Evolutionary conservation across 2,329 filamentous ascomycete species (phyloP).

Genomic region (Trichoderma atroviride): DNA sequence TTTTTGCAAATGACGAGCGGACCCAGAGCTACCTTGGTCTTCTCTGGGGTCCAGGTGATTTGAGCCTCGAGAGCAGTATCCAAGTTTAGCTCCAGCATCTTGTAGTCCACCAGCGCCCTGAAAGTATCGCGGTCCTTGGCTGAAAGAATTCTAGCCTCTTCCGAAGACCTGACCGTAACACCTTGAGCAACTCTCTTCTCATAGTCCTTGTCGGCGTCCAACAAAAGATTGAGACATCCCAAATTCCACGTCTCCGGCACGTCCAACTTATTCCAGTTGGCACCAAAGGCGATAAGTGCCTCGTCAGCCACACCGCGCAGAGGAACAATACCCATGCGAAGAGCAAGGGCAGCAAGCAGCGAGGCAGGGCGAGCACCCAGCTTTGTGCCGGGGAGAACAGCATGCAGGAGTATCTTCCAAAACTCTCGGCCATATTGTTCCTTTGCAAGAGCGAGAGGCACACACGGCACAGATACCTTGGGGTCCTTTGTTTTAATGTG

Average conservation of each 20-base stretch:
- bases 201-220: constrained; percentile 49
- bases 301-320: constrained; percentile 45
- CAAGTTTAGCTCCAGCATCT: constrained; percentile 50
- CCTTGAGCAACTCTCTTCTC: constrained; percentile 35
- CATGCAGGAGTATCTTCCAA: constrained; percentile 53
- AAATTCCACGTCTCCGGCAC: constrained; percentile 54
- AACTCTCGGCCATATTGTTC: constrained; percentile 43
- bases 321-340: constrained; percentile 51
- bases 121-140: constrained; percentile 47
- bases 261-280: constrained; percentile 51
- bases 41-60: constrained; percentile 51
- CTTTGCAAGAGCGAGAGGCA: constrained; percentile 48
- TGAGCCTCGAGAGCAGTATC: constrained; percentile 47
- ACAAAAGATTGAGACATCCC: constrained; percentile 48
- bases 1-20: constrained; percentile 45
- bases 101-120: constrained; percentile 49
- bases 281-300: constrained; percentile 46
- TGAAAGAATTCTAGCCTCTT: constrained; percentile 37
- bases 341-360: constrained; percentile 50
- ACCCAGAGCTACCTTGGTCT: constrained; percentile 47
- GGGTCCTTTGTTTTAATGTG: constrained; percentile 42
- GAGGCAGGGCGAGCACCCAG: constrained; percentile 48
- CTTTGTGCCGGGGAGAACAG: constrained; percentile 52
- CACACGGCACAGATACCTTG: constrained; percentile 42
- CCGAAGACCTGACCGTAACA: constrained; percentile 26